Evolutionary conservation across 305 asterid species (phyloP), one percentile per base, ranked within the genome.

Genomic region (Rubia peregrina): DNA sequence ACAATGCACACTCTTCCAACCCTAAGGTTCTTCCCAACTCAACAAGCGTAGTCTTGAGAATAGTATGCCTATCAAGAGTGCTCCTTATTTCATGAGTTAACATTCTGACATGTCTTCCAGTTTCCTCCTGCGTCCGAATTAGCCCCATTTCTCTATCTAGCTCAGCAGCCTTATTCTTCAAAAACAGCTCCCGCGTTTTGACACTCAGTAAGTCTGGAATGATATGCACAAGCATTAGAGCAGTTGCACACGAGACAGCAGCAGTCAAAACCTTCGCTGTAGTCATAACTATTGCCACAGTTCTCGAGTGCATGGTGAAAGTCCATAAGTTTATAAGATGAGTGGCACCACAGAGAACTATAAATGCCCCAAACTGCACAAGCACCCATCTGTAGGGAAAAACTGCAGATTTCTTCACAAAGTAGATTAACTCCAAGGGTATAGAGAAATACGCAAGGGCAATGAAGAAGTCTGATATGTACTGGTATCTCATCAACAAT

Each of bases 351-450:
- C 99, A 92, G 44, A 95, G 98, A 79, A 95, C 96, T 67, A 95
- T 95, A 74, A 95, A 95, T 38, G 99, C 99, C 77, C 99, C 99
- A 67, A 95, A 95, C 87, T 95, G 99, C 74, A 95, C 95, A 48
- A 95, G 96, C 76, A 95, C 99, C 99, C 99, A 95, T 85, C 90
- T 83, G 74, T 95, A 95, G 0, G 99, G 99, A 75, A 95, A 91
- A 67, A 92, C 97, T 0, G 98, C 96, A 49, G 99, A 95, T 84
- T 88, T 95, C 77, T 95, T 85, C 41, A 94, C 98, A 71, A 94
- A 94, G 88, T 91, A 94, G 65, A 94, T 89, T 77, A 94, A 76
- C 84, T 94, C 99, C 78, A 94, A 65, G 11, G 99, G 99, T 79
- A 94, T 94, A 33, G 99, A 94, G 84, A 94, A 94, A 77, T 91